These are phyloP conservation scores for Tilletia horrida DNA, from an alignment of 1,284 basidiomycete species.

Conservation along the genomic window DNA sequence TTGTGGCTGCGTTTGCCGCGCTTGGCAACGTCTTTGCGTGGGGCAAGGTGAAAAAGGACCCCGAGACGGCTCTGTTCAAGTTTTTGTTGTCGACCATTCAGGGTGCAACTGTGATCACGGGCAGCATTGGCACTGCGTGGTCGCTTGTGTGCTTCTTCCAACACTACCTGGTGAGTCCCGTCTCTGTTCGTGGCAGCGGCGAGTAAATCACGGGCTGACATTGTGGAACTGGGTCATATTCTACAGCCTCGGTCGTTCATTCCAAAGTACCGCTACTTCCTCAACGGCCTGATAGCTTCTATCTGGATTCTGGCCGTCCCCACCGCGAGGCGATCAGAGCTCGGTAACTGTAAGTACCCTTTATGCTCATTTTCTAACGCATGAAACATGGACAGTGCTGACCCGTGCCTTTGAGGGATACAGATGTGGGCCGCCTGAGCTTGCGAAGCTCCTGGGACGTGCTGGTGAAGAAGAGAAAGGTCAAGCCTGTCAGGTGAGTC, in stretches of 20 bases:
- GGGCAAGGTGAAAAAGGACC: constrained; percentile 35
- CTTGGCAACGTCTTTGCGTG: constrained; percentile 26
- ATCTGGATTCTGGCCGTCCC: constrained; percentile 44
- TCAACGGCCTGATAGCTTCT: constrained; percentile 41
- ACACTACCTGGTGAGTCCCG: constrained; percentile 30
- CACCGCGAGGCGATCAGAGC: constrained; percentile 26
- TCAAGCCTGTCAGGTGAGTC: constrained; percentile 19
- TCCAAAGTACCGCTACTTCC: constrained; percentile 35
- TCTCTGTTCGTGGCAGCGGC: neutral
- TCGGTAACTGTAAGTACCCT: constrained; percentile 25
- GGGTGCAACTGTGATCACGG: constrained; percentile 47
- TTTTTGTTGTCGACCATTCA: constrained; percentile 37
- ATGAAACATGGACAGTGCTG: neutral
- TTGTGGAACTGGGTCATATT: neutral
- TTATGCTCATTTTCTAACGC: too few relatives aligned
- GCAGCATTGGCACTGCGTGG: constrained; percentile 44
- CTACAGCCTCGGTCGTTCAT: constrained; percentile 31
- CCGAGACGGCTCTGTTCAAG: constrained; percentile 42
- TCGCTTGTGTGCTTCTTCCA: constrained; percentile 44
- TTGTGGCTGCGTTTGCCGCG: constrained; percentile 37
- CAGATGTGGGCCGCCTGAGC: constrained; percentile 30
- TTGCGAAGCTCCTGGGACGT: constrained; percentile 29
- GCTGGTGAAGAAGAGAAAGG: constrained; percentile 28
- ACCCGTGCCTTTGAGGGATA: neutral
- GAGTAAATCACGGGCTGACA: neutral